Base-by-base conservation (phyloP, 495 filamentous ascomycete species). In the Xylaria cubensis region DNA sequence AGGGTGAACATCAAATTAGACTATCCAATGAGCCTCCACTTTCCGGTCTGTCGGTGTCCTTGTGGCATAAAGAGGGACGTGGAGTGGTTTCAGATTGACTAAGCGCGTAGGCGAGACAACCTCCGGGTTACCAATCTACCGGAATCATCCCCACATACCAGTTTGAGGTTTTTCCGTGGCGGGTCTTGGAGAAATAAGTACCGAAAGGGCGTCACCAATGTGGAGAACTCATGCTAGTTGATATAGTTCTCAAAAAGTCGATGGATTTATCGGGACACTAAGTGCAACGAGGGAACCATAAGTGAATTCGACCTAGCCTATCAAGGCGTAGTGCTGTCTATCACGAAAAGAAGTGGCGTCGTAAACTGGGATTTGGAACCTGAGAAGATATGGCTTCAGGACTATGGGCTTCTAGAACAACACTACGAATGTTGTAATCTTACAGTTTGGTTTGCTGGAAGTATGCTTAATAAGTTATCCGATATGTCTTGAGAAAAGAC, bases 41-140 rank as follows among this genome's bases (percentile, higher is more conserved):
- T 26, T 55, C 24, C 24, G 13, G 26, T 26, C 10, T 55, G 12
- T 7, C 24, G 24, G 51, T 29, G 8, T 53, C 24, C n/a, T 24
- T 53, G 21, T 9, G 9, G 21, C n/a, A 26, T 17, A n/a, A 10
- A 24, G 1, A 29, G 50, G 50, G 8, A 24, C 51, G 21, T 29
- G 24, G 8, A 32, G 26, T 2, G 53, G 51, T 55, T 29, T 55
- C 24, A 55, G 51, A 29, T 55, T 55, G 10, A 21, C n/a, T 29
- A 29, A 55, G 24, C 51, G 3, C 51, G 21, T 8, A 13, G 53
- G 53, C 13, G 24, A 56, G 26, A 61, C 58, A 61, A 29, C 34
- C n/a, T 63, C 19, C 10, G 10, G 61, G 61, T 63, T 63, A 63
- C 61, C 61, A 63, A 63, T 63, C 61, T 42, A 24, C 61, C 61